Conservation (phyloP, 176 grass and related monocot species). For the Hyparrhenia diplandra region DNA sequence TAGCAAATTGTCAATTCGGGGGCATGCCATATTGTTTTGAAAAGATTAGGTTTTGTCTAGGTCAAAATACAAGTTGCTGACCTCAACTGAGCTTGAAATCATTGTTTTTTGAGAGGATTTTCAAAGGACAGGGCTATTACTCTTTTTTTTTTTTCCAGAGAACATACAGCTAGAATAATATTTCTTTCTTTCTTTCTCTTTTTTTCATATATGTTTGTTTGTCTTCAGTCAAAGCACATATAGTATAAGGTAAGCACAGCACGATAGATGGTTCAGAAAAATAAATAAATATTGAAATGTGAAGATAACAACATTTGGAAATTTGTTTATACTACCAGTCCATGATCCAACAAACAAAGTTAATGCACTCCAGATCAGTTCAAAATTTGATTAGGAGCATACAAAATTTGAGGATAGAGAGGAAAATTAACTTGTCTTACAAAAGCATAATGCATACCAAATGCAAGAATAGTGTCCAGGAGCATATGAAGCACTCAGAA, state of each 20-base stretch:
- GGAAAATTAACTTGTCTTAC: background rate
- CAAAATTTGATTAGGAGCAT: background rate
- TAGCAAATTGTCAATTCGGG: background rate
- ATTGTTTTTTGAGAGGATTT: background rate
- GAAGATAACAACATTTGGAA: background rate
- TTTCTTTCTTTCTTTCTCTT: background rate
- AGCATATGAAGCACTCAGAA: background rate
- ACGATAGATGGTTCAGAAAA: background rate
- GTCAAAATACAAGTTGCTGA: background rate
- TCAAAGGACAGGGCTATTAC: background rate
- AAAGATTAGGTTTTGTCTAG: background rate
- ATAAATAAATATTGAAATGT: background rate
- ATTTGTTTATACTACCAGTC: background rate
- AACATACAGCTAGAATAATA: background rate
- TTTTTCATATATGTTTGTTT: background rate
- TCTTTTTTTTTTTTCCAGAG: background rate
- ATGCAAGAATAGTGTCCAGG: background rate
- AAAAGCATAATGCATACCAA: background rate
- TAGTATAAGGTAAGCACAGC: background rate
- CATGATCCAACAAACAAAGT: background rate
- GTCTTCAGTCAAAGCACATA: background rate
- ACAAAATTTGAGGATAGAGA: background rate
- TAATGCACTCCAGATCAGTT: background rate
- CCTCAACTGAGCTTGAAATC: background rate
- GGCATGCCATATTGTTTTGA: background rate